Evolutionary conservation across 2,329 filamentous ascomycete genomes (phyloP).

Genomic region (Aspergillus sp.): DNA sequence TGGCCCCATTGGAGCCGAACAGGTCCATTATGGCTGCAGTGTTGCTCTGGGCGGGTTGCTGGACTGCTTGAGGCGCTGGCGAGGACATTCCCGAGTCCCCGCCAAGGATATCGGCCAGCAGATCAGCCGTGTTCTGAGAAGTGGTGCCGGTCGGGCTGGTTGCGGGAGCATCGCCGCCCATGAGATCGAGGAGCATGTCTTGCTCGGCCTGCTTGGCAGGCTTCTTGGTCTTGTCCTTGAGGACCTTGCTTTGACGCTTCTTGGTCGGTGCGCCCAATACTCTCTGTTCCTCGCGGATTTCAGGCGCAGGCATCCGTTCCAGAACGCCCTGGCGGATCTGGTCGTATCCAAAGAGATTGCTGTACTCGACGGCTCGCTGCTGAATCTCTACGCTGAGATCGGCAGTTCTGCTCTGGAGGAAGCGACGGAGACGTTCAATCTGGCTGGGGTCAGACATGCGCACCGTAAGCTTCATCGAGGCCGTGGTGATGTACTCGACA

Average conservation of each 20-base stretch:
- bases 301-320: constrained; percentile 96
- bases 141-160: constrained; percentile 55
- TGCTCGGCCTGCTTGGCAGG: constrained; percentile 81
- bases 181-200: constrained; percentile 86
- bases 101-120: constrained; percentile 88
- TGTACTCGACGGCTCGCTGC: constrained; percentile 91
- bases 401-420: constrained; percentile 74
- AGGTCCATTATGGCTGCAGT: constrained; percentile 85
- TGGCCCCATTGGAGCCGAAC: constrained; percentile 55
- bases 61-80: constrained; percentile 53
- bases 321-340: constrained; percentile 83
- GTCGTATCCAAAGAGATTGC: constrained; percentile 89
- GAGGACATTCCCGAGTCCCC: constrained; percentile 59
- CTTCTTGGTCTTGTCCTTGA: constrained; percentile 71
- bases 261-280: constrained; percentile 78
- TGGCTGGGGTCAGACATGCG: constrained; percentile 80
- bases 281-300: constrained; percentile 92
- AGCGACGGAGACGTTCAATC: constrained; percentile 75
- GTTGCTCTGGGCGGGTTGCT: constrained; percentile 52
- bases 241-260: constrained; percentile 60
- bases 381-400: constrained; percentile 95
- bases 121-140: constrained; percentile 73
- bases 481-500: constrained; percentile 93
- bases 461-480: constrained; percentile 91
- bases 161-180: constrained; percentile 72